Conservation (phyloP, 805 yeast genomes). For the Myxozyma lipomycoides region DNA sequence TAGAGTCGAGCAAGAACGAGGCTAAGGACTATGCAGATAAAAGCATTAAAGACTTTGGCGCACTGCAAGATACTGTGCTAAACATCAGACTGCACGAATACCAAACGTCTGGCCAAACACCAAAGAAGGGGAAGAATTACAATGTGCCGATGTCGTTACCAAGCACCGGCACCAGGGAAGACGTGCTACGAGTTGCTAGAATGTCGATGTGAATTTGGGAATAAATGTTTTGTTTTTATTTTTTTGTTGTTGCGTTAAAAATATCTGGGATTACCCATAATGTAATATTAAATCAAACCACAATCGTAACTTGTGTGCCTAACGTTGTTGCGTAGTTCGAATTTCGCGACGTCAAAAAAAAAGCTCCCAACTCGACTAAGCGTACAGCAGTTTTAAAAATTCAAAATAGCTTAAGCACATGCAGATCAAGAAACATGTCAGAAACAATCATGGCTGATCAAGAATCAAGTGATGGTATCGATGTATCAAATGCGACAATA, state of each 20-base stretch:
- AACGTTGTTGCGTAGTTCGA: too few species aligned
- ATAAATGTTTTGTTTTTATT: background rate
- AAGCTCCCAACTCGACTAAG: background rate
- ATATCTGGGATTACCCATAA: too few species aligned
- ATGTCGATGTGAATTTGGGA: background rate
- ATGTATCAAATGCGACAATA: background rate
- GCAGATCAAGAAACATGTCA: too few species aligned
- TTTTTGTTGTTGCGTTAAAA: background rate
- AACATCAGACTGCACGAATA: constrained; percentile 7
- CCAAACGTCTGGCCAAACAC: constrained; percentile 18
- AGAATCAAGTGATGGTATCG: too few species aligned
- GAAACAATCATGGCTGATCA: too few species aligned
- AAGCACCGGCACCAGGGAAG: constrained; percentile 7
- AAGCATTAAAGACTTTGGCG: constrained; percentile 7
- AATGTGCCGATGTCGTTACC: constrained; percentile 15
- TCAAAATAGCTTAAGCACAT: too few species aligned
- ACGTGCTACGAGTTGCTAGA: background rate
- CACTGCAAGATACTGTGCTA: constrained; percentile 14
- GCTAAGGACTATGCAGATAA: constrained; percentile 3
- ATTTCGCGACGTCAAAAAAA: too few species aligned
- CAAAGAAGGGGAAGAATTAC: constrained; percentile 18
- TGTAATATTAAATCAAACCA: too few species aligned
- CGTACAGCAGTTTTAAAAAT: too few species aligned
- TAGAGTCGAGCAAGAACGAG: constrained; percentile 9
- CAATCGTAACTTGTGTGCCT: background rate